phyloP scores from a whole-genome alignment of 2,329 filamentous ascomycete species.

The Calonectria ilicicola region DNA sequence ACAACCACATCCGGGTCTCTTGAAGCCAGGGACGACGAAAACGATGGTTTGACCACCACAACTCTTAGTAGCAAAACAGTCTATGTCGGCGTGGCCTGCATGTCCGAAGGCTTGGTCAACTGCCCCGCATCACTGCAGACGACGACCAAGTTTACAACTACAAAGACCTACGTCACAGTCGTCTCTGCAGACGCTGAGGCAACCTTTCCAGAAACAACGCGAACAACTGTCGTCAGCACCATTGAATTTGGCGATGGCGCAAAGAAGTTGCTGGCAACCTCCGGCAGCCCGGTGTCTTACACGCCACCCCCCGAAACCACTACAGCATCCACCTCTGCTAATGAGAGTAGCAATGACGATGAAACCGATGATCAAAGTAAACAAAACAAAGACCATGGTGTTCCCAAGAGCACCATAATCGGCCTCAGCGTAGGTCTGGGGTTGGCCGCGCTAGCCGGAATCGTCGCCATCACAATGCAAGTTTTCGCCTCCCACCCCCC shows the following conservation, averaged over 20 bases:
- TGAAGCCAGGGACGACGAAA: slow-evolving; percentile 10
- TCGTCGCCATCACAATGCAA: slow-evolving; percentile 47
- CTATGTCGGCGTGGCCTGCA: slow-evolving; percentile 59
- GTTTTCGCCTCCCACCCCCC: slow-evolving; percentile 22
- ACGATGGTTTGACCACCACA: slow-evolving; percentile 50
- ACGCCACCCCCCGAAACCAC: slow-evolving; percentile 46
- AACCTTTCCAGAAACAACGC: slow-evolving; percentile 54
- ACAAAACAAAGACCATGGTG: slow-evolving; percentile 40
- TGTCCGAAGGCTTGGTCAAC: slow-evolving; percentile 54
- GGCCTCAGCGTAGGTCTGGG: slow-evolving; percentile 62
- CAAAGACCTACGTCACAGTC: slow-evolving; percentile 54
- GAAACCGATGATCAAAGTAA: background rate
- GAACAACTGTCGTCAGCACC: slow-evolving; percentile 45
- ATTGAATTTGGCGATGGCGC: slow-evolving; percentile 57
- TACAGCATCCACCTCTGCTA: background rate
- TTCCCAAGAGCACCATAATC: slow-evolving; percentile 59
- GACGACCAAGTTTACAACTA: slow-evolving; percentile 53
- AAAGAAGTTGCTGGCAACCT: slow-evolving; percentile 36
- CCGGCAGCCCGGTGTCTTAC: slow-evolving; percentile 59
- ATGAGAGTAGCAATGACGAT: background rate
- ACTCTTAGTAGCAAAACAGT: slow-evolving; percentile 55
- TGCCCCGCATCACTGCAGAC: slow-evolving; percentile 64
- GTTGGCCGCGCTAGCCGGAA: slow-evolving; percentile 51
- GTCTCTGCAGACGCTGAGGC: slow-evolving; percentile 48
- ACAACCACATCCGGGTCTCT: slow-evolving; percentile 27